Evolutionary conservation across 2,329 filamentous ascomycete species (phyloP), one percentile per base, ranked within the genome.

Genomic region (Colletotrichum sp.): DNA sequence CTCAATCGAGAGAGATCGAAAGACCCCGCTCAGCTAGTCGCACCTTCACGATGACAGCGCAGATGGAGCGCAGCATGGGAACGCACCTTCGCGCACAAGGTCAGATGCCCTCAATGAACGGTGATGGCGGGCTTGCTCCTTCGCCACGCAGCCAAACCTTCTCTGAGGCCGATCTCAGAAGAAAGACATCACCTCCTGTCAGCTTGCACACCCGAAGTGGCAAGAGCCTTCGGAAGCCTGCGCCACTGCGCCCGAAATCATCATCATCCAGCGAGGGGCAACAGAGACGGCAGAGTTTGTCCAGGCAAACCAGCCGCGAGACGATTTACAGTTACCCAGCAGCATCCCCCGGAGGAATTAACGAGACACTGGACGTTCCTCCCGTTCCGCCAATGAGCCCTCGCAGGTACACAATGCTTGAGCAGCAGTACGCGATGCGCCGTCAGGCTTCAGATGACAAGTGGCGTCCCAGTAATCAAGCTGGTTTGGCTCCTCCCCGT

Each of bases 171-270:
- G 76, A 77, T 22, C 71, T 78, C 24, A 81, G 80, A 55, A 83
- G 81, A 71, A 85, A 79, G 69, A 84, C 84, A 0, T 83, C 85
- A 5, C 85, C 86, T 1, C 86, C 87, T 0, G 83, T 88, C 32
- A 88, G 85, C 78, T 84, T 88, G 81, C 82, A 82, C n/a, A 87
- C 84, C 6, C 83, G 85, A 30, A 85, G 83, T 34, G 81, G 77
- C 15, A 13, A 83, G 80, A 62, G 82, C 80, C 22, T 86, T 83
- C 68, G 68, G 8, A 75, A 70, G 5, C 83, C 84, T 15, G 78
- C 84, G 10, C 83, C 84, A 15, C 77, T 84, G 13, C 84, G 86
- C 30, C 79, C 85, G 7, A 82, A 83, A 48, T 84, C 84, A 15
- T 85, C 83, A 4, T 83, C 84, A 4, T 81, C 83, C 16, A 78